A percentile compares a stretch with the other conserved stretches of the same genome.
Conservation (phyloP, 768 basidiomycete genomes). For the Clitopilus passeckerianus region DNA sequence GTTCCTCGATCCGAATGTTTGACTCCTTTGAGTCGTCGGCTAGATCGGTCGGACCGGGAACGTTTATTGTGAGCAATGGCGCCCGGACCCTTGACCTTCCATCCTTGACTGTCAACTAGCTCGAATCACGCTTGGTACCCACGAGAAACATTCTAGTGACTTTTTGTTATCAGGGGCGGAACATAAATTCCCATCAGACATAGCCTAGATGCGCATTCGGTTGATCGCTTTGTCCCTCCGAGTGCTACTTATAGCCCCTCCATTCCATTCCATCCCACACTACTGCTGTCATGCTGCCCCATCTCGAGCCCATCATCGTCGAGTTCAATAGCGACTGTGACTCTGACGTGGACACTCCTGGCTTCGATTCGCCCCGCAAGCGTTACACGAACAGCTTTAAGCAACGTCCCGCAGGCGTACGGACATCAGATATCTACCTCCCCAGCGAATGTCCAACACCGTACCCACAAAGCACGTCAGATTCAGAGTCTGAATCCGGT, state of each 20-base stretch:
- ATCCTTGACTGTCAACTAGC: not conserved
- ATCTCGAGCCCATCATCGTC: not conserved
- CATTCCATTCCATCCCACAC: slow-evolving; percentile 5
- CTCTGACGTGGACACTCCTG: not conserved
- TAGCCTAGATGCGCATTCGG: not conserved
- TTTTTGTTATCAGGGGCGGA: not conserved
- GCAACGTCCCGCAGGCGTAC: not conserved
- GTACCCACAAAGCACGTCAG: slow-evolving; percentile 19
- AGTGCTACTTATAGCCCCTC: slow-evolving; percentile 1
- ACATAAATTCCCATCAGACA: not conserved
- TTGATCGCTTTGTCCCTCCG: not conserved
- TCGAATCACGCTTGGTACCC: not conserved
- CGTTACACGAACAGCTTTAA: not conserved
- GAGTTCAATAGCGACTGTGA: not conserved
- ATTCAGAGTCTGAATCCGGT: slow-evolving; percentile 15
- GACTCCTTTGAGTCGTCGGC: not conserved
- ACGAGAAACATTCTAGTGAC: not conserved
- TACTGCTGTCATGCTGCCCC: not conserved
- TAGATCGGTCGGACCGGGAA: not conserved
- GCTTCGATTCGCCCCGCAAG: not conserved
- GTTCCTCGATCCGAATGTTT: not conserved
- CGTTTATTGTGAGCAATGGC: not conserved
- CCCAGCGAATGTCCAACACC: slow-evolving; percentile 11
- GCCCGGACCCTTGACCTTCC: not conserved
- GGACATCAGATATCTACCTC: not conserved